Evolutionary conservation across 192 early-diverging fungal species (phyloP).

Genomic region (Spizellomyces punctatus): DNA sequence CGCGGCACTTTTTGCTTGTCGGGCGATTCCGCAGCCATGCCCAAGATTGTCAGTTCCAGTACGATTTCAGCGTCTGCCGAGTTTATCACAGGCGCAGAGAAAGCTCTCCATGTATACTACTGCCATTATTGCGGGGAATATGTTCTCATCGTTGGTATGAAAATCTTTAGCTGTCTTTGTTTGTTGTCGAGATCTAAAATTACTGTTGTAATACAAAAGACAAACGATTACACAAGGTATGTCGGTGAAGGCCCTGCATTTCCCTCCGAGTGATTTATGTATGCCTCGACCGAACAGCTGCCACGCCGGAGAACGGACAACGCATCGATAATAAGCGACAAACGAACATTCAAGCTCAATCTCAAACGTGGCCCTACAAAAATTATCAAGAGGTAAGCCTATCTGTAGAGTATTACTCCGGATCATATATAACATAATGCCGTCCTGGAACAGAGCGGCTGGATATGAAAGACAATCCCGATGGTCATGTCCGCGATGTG

Average conservation of each 20-base stretch:
- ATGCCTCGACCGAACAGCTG: neutral
- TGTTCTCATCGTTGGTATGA: slow-evolving; percentile 24
- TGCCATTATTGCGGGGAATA: slow-evolving; percentile 26
- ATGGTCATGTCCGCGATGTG: slow-evolving; percentile 25
- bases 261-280: too few relatives aligned
- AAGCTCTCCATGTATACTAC: slow-evolving; percentile 26
- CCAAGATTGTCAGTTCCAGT: slow-evolving; percentile 28
- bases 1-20: too few relatives aligned
- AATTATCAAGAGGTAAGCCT: slow-evolving; percentile 11
- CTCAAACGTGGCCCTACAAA: slow-evolving; percentile 8
- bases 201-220: neutral
- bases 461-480: slow-evolving; percentile 20
- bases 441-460: too few relatives aligned
- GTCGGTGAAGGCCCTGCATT: neutral
- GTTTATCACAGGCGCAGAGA: slow-evolving; percentile 8
- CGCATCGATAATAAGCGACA: slow-evolving; percentile 14
- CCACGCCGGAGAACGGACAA: slow-evolving; percentile 25
- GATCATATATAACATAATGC: too few relatives aligned
- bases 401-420: neutral
- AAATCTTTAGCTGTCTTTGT: neutral
- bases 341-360: slow-evolving; percentile 20
- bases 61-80: slow-evolving; percentile 19
- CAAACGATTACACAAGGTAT: slow-evolving; percentile 7
- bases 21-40: slow-evolving; percentile 1
- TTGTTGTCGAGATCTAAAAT: neutral